A percentile compares a stretch with the other conserved stretches of the same genome.
phyloP scores from a whole-genome alignment of 257 asterid genomes.

The Jacaranda mimosifolia region DNA sequence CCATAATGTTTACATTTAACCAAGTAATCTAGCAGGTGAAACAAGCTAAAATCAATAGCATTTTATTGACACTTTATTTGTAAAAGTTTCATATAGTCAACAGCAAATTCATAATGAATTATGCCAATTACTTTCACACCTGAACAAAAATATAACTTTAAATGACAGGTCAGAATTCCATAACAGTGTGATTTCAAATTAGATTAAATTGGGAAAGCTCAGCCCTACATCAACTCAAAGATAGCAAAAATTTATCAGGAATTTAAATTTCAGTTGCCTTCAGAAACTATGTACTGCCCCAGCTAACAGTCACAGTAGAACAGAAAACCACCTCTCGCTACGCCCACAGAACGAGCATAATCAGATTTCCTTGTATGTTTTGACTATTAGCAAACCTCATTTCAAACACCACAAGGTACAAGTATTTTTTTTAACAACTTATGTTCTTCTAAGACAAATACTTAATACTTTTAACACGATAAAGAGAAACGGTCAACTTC shows the following conservation, averaged over 20 bases:
- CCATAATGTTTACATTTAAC: neutral
- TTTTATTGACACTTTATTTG: too few relatives aligned
- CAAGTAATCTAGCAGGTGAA: neutral
- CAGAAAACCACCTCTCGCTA: neutral
- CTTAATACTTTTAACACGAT: neutral
- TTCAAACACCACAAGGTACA: conserved; percentile 3
- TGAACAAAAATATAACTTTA: too few relatives aligned
- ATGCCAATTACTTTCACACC: neutral
- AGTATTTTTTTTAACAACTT: neutral
- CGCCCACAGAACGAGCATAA: conserved; percentile 12
- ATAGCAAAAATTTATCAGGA: too few relatives aligned
- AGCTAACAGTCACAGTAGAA: neutral
- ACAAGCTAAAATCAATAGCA: neutral
- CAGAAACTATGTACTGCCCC: too few relatives aligned
- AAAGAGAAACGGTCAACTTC: neutral
- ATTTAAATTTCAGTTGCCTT: too few relatives aligned
- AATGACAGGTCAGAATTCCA: too few relatives aligned
- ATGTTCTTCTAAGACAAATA: neutral
- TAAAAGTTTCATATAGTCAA: neutral
- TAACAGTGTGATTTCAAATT: too few relatives aligned
- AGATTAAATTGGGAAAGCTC: too few relatives aligned
- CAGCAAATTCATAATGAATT: conserved; percentile 5
- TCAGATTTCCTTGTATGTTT: neutral
- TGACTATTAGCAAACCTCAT: conserved; percentile 16
- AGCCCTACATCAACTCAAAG: too few relatives aligned